Percentiles rank a stretch among this genome's conserved stretches.
phyloP scores from a whole-genome alignment of 768 basidiomycete genomes.

The Macrocybe gigantea region DNA sequence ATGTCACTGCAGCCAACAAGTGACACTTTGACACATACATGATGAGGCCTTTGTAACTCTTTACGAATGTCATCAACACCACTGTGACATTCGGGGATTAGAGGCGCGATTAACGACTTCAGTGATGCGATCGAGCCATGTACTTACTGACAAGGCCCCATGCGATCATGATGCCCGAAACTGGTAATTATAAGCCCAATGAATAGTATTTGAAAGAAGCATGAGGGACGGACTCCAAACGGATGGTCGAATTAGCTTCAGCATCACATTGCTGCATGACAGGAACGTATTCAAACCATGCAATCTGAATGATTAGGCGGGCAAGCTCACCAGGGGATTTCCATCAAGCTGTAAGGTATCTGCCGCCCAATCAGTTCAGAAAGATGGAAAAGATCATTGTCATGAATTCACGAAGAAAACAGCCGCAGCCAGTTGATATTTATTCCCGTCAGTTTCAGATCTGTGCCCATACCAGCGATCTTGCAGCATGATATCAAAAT shows the following conservation, averaged over 20 bases:
- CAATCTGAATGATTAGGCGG: background rate
- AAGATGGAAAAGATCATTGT: background rate
- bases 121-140: background rate
- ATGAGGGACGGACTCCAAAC: constrained; percentile 16
- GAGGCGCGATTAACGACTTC: background rate
- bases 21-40: constrained; percentile 17
- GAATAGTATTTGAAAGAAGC: background rate
- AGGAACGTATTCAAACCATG: background rate
- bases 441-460: constrained; percentile 20
- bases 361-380: background rate
- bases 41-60: constrained; percentile 17
- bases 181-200: constrained; percentile 1
- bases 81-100: constrained; percentile 6
- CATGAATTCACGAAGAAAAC: constrained; percentile 18
- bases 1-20: constrained; percentile 17
- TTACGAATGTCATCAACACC: constrained; percentile 19
- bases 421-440: constrained; percentile 20
- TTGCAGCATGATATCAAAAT: constrained; percentile 4
- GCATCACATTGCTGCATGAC: constrained; percentile 15
- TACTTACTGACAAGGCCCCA: constrained; percentile 20
- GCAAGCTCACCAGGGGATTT: constrained; percentile 17
- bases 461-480: constrained; percentile 38
- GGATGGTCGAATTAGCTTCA: constrained; percentile 20
- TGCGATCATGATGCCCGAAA: constrained; percentile 17
- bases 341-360: constrained; percentile 21